A percentile compares a stretch with the other conserved stretches of the same genome.
These are phyloP conservation scores for Trichoderma sp. DNA, from an alignment of 2,329 filamentous ascomycete species.

Conservation along the genomic window DNA sequence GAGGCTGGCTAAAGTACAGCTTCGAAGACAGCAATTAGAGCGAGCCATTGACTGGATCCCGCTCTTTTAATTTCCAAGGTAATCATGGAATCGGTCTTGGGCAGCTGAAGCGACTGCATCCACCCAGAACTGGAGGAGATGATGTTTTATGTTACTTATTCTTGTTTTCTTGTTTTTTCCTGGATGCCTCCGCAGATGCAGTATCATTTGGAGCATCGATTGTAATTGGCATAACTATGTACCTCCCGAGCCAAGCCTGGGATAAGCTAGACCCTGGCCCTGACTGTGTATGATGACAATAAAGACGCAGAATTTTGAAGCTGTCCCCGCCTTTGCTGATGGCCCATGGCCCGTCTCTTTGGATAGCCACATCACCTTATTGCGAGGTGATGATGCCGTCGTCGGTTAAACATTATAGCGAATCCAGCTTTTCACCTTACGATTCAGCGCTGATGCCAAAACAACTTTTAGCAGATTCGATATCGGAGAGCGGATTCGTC, in stretches of 20 bases:
- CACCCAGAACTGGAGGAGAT: background rate
- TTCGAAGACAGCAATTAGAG: constrained; percentile 44
- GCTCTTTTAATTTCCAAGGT: background rate
- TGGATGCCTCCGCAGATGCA: constrained; percentile 26
- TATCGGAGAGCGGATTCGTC: constrained; percentile 25
- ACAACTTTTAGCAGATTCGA: constrained; percentile 13
- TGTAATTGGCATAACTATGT: constrained; percentile 32
- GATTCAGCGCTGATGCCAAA: background rate
- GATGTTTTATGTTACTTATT: background rate
- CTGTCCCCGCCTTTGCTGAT: background rate
- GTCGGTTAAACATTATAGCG: constrained; percentile 13
- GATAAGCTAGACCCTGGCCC: constrained; percentile 16
- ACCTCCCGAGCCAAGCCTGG: constrained; percentile 23
- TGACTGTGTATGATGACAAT: constrained; percentile 16
- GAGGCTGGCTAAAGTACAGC: constrained; percentile 62
- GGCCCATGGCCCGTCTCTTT: background rate
- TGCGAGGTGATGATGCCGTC: background rate
- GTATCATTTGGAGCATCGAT: constrained; percentile 27
- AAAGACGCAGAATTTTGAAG: constrained; percentile 8
- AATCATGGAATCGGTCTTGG: background rate
- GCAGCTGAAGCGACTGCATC: background rate
- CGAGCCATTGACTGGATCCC: background rate
- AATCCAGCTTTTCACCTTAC: background rate
- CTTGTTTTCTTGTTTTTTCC: background rate
- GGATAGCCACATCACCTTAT: background rate